Percentiles rank a stretch among this genome's conserved stretches.
Conservation (phyloP, 257 asterid genomes). For the Solanum paucissectum region DNA sequence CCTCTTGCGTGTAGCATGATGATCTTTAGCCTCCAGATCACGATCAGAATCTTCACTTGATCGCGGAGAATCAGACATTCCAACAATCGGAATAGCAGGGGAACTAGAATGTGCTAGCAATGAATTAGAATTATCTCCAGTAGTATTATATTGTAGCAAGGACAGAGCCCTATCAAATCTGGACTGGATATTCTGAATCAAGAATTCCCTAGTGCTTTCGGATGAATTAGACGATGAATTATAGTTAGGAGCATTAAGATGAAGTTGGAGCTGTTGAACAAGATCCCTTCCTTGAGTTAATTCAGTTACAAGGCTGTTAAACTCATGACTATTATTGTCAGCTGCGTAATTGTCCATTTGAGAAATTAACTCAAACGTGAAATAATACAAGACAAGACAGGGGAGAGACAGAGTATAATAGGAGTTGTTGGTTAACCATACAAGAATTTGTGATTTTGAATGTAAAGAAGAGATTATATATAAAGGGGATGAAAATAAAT, state of each 20-base stretch:
- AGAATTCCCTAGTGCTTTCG: conserved; percentile 19
- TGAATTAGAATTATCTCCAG: neutral
- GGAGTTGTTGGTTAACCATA: neutral
- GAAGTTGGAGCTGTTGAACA: conserved; percentile 50
- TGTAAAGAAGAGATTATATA: conserved; percentile 6
- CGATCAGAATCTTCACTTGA: conserved; percentile 56
- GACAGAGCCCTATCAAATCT: conserved; percentile 46
- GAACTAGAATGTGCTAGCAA: neutral
- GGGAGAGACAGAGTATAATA: neutral
- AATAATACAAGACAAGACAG: neutral
- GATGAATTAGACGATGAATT: conserved; percentile 14
- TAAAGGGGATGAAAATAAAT: neutral
- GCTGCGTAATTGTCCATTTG: conserved; percentile 32
- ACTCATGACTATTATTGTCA: conserved; percentile 7
- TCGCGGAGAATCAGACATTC: conserved; percentile 26
- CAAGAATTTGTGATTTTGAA: neutral
- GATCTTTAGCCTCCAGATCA: conserved; percentile 28
- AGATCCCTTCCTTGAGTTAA: conserved; percentile 47
- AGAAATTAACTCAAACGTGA: neutral
- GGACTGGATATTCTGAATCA: conserved; percentile 41
- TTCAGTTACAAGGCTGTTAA: conserved; percentile 31
- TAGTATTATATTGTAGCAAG: conserved; percentile 17
- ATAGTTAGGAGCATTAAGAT: conserved; percentile 20
- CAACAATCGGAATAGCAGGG: neutral
- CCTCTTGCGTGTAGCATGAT: conserved; percentile 47